phyloP scores from a whole-genome alignment of 2,329 filamentous ascomycete species.

The Coniochaeta sp. region DNA sequence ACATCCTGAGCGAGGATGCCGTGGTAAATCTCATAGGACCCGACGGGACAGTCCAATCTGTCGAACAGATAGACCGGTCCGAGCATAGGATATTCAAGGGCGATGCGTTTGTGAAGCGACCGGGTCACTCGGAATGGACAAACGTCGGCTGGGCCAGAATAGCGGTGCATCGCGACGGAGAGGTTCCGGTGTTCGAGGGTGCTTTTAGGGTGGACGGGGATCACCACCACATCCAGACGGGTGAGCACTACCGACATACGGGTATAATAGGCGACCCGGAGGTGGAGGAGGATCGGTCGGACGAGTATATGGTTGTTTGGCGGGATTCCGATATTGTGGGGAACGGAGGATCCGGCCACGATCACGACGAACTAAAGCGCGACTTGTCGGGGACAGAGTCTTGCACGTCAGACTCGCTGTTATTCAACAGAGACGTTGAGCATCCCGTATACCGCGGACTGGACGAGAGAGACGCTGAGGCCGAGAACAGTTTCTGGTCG shows the following conservation, averaged over 20 bases:
- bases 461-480: slow-evolving; percentile 32
- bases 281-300: slow-evolving; percentile 37
- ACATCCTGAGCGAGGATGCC: slow-evolving; percentile 73
- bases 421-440: slow-evolving; percentile 68
- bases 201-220: slow-evolving; percentile 75
- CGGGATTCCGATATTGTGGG: slow-evolving; percentile 75
- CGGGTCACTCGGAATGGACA: slow-evolving; percentile 59
- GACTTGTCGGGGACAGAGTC: slow-evolving; percentile 33
- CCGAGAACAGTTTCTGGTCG: slow-evolving; percentile 34
- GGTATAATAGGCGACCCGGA: slow-evolving; percentile 65
- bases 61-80: slow-evolving; percentile 63
- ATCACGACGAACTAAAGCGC: slow-evolving; percentile 59
- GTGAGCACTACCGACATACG: slow-evolving; percentile 64
- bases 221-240: slow-evolving; percentile 79
- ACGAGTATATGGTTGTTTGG: slow-evolving; percentile 84
- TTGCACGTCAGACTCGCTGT: slow-evolving; percentile 69
- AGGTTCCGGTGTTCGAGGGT: slow-evolving; percentile 77
- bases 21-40: slow-evolving; percentile 62
- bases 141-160: slow-evolving; percentile 84
- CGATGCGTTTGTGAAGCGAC: slow-evolving; percentile 59
- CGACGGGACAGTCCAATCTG: slow-evolving; percentile 59
- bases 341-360: slow-evolving; percentile 12
- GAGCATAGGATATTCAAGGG: slow-evolving; percentile 83
- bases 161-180: slow-evolving; percentile 68
- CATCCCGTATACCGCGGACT: slow-evolving; percentile 57